Base-by-base conservation (phyloP, 306 rosid genomes). In the Alnus rubra region DNA sequence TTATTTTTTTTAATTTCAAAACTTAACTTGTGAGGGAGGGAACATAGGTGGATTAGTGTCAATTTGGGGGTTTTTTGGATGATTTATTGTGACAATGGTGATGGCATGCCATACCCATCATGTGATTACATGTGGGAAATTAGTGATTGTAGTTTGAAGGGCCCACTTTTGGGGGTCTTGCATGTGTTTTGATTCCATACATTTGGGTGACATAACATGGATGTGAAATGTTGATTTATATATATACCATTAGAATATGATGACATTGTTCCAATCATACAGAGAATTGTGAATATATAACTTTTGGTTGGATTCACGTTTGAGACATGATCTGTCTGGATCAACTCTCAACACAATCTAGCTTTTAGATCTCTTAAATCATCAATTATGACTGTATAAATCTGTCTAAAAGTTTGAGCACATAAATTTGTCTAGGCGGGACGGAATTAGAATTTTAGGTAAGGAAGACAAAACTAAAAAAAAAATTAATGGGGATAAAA, bases 41-140 rank as follows among this genome's bases (percentile, higher is more conserved):
- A 77, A 76, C 50, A 69, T 4, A 50, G 63, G 49, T 56, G 55
- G 72, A 72, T 44, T 18, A 65, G 58, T 28, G n/a, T 67, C 74
- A 44, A 37, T 51, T 60, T 37, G 30, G 45, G 52, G 45, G 2
- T 68, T 77, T 58, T 60, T 60, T 37, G 52, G 33, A 67, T 18
- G 30, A n/a, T 80, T 79, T 56, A 69, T 19, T 78, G 75, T 81
- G 73, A 74, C 18, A 74, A 71, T 79, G 39, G 80, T 82, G 85
- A 84, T 77, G 85, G 88, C 71, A 82, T 74, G 64, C 78, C 88
- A 83, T 84, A 79, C 77, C 79, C 74, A 82, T 83, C 88, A 86
- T 88, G 88, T 88, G 92, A 82, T 52, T 83, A 77, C 88, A 86
- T 84, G 88, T 86, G 92, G 78, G 81, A 71, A 75, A 74, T 10